Conservation (phyloP, 179 eudicot species). For the Silene noctiflora region DNA sequence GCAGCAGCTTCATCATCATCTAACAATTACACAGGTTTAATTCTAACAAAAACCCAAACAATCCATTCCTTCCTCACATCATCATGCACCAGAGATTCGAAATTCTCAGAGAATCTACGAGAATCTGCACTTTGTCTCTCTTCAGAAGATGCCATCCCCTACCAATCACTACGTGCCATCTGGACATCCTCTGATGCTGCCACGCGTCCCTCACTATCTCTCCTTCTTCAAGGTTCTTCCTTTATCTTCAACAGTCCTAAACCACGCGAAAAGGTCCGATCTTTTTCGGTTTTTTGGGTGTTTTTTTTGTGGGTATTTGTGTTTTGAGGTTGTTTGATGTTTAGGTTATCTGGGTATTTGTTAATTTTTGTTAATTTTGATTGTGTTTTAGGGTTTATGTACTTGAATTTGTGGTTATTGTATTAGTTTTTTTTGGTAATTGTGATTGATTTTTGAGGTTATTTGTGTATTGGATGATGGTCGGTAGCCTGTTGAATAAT, state of each 20-base stretch:
- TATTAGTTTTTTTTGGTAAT: not conserved
- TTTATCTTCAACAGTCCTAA: slow-evolving; percentile 65
- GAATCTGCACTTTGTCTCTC: slow-evolving; percentile 46
- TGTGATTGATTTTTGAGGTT: not conserved
- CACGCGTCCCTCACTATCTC: slow-evolving; percentile 44
- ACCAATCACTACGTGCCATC: slow-evolving; percentile 56
- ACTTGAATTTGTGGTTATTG: not conserved
- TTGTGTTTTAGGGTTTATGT: slow-evolving; percentile 1
- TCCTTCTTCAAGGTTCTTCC: slow-evolving; percentile 47
- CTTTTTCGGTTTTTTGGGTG: not conserved
- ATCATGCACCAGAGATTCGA: slow-evolving; percentile 30
- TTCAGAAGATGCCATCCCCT: slow-evolving; percentile 43
- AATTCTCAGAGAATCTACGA: slow-evolving; percentile 39
- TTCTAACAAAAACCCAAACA: slow-evolving; percentile 45
- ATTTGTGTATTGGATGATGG: not conserved
- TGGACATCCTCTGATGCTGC: slow-evolving; percentile 54
- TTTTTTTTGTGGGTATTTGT: not conserved
- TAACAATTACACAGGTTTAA: slow-evolving; percentile 30
- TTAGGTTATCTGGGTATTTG: not conserved
- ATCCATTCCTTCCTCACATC: slow-evolving; percentile 47
- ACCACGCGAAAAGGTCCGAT: slow-evolving; percentile 63
- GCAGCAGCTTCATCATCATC: slow-evolving; percentile 8
- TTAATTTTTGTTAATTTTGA: not conserved
- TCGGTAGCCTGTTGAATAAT: not conserved
- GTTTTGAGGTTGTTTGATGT: not conserved